These are phyloP conservation scores for Margaritispora aquatica DNA, from an alignment of 495 filamentous ascomycete genomes.

Conservation along the genomic window DNA sequence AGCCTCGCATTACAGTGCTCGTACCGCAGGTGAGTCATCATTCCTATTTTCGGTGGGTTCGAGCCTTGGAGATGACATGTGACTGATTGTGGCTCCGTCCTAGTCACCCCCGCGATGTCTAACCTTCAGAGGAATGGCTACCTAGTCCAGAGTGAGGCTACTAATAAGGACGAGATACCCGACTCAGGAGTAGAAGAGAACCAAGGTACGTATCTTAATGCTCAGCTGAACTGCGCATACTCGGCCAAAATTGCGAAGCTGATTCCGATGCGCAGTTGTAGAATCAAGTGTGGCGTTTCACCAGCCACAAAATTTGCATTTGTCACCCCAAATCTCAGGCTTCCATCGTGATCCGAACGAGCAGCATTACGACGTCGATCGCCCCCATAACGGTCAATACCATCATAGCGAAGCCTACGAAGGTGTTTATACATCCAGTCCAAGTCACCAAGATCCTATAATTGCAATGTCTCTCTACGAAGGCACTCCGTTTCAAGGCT, in stretches of 20 bases:
- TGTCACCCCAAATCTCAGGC: neutral
- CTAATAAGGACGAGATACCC: neutral
- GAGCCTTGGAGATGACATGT: neutral
- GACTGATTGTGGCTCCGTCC: neutral
- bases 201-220: neutral
- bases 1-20: neutral
- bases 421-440: neutral
- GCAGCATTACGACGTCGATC: neutral
- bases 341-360: neutral
- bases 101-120: neutral
- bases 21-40: slow-evolving; percentile 6
- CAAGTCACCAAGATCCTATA: neutral
- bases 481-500: slow-evolving; percentile 5
- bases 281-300: neutral
- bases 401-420: neutral
- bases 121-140: neutral
- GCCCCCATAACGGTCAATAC: neutral
- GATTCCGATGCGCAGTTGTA: neutral
- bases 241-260: neutral
- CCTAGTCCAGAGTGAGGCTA: neutral
- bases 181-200: neutral
- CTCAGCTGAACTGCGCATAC: neutral
- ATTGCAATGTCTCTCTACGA: slow-evolving; percentile 23
- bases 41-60: neutral
- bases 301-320: neutral